Percentiles rank a stretch among this genome's conserved stretches.
These are phyloP conservation scores for Aegle marmelos DNA, from an alignment of 345 rosid species.

Conservation along the genomic window DNA sequence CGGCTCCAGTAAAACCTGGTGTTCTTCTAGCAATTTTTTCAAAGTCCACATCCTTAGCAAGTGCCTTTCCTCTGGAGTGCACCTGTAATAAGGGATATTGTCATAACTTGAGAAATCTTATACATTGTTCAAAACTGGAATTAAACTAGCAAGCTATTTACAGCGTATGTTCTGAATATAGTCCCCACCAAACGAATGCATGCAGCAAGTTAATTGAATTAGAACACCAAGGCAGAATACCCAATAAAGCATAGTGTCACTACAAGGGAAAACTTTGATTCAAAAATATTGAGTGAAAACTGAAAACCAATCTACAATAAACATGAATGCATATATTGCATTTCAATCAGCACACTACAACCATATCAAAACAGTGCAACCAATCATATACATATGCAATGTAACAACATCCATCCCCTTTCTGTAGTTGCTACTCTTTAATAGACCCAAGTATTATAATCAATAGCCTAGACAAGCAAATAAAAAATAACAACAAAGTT, in stretches of 20 bases:
- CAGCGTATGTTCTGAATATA: background rate
- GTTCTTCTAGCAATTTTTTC: conserved; percentile 95
- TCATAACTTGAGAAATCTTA: background rate
- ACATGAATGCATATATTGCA: background rate
- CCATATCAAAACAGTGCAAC: background rate
- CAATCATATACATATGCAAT: background rate
- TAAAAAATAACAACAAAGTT: background rate
- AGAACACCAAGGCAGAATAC: background rate
- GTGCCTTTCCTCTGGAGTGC: conserved; percentile 96
- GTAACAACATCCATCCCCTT: background rate
- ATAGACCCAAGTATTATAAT: background rate
- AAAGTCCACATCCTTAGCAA: conserved; percentile 93
- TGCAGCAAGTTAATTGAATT: background rate
- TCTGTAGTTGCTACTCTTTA: conserved; percentile 1
- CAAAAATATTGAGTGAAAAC: background rate
- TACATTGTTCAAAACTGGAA: background rate
- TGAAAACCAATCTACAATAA: background rate
- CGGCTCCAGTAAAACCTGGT: conserved; percentile 96
- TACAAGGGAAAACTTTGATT: background rate
- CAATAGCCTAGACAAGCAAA: background rate
- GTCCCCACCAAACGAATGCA: background rate
- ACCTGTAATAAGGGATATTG: conserved; percentile 41
- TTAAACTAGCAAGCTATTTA: background rate
- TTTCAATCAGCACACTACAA: background rate
- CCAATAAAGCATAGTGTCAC: background rate